phyloP scores from a whole-genome alignment of 2,329 filamentous ascomycete genomes.

The Xylaria digitata region DNA sequence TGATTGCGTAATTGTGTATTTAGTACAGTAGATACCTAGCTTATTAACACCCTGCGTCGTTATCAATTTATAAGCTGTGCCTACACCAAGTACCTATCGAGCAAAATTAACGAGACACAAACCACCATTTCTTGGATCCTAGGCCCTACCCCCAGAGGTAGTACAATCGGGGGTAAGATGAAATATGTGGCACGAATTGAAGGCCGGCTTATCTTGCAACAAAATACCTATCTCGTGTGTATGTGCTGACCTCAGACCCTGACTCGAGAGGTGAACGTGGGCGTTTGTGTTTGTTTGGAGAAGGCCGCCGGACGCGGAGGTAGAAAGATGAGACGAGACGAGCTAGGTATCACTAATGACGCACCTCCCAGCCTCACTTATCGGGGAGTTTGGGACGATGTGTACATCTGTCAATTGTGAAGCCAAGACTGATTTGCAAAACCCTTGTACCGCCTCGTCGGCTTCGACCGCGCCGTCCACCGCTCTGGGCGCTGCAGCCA shows the following conservation, averaged over 20 bases:
- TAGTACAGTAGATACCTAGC: neutral
- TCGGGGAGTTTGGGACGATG: constrained; percentile 19
- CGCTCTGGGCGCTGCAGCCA: constrained; percentile 27
- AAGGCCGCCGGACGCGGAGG: constrained; percentile 29
- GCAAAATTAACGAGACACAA: neutral
- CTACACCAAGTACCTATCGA: neutral
- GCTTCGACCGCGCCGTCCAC: constrained; percentile 26
- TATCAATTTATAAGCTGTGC: neutral
- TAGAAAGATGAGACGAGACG: constrained; percentile 8
- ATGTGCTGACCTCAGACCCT: constrained; percentile 31
- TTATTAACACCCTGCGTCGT: neutral
- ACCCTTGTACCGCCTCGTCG: constrained; percentile 34
- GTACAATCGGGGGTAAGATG: constrained; percentile 17
- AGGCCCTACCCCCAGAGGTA: neutral
- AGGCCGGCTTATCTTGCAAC: constrained; percentile 31
- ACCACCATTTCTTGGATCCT: neutral
- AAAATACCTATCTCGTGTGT: constrained; percentile 13
- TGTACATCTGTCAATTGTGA: constrained; percentile 22
- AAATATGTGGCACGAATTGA: constrained; percentile 1
- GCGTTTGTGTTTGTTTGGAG: constrained; percentile 26
- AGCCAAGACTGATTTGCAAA: constrained; percentile 37
- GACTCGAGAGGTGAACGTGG: constrained; percentile 11
- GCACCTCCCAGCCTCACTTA: constrained; percentile 32
- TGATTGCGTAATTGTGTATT: constrained; percentile 15
- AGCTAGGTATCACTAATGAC: constrained; percentile 30